Conservation (phyloP, 2,329 filamentous ascomycete genomes). For the Claviceps pusilla region DNA sequence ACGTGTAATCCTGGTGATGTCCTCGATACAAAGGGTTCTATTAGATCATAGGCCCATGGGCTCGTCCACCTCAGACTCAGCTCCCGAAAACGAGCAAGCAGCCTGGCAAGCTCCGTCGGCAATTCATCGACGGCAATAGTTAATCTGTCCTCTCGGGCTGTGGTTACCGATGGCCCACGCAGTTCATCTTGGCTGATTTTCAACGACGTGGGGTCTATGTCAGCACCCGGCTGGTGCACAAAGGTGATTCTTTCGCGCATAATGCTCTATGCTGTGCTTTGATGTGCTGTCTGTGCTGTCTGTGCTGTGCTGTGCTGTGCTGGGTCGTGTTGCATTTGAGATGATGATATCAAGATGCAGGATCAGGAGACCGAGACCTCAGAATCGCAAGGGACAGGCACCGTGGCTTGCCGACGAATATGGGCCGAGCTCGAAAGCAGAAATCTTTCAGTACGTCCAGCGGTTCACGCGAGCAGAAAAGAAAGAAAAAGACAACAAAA, state of each 20-base stretch:
- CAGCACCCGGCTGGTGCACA: constrained; percentile 48
- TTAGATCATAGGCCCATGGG: constrained; percentile 36
- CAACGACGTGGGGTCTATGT: constrained; percentile 50
- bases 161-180: constrained; percentile 40
- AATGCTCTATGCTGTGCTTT: constrained; percentile 6
- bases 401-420: not conserved
- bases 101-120: constrained; percentile 46
- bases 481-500: too few relatives aligned
- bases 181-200: constrained; percentile 41
- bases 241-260: constrained; percentile 77
- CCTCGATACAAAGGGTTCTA: constrained; percentile 59
- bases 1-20: constrained; percentile 70
- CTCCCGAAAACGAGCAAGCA: constrained; percentile 51
- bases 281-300: too few relatives aligned
- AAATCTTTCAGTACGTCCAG: not conserved
- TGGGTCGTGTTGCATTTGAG: not conserved
- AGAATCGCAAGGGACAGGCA: not conserved
- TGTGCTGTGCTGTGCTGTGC: too few relatives aligned
- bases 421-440: not conserved
- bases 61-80: constrained; percentile 71
- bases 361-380: not conserved
- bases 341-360: not conserved
- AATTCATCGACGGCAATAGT: constrained; percentile 63
- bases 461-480: not conserved
- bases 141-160: constrained; percentile 63